These are phyloP conservation scores for Picea abies DNA, from an alignment of 83 land plant genomes.

Conservation along the genomic window DNA sequence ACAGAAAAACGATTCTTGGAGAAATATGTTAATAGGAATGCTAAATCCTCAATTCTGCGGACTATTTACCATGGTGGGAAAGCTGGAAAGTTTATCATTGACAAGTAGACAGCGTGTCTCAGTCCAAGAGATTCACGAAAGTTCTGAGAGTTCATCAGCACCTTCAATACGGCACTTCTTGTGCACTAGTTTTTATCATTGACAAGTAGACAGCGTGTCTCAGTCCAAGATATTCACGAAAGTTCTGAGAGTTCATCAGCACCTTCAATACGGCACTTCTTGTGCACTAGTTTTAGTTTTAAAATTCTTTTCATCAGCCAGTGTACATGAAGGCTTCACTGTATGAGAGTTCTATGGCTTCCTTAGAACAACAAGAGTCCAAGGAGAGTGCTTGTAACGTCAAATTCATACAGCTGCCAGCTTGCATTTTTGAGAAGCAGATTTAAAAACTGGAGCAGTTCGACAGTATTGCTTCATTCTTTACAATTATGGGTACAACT, in stretches of 20 bases:
- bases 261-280: not conserved
- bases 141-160: not conserved
- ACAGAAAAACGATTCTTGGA: slow-evolving; percentile 20
- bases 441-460: no score
- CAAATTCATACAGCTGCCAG: no score
- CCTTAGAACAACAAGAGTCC: no score
- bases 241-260: not conserved
- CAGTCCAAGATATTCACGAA: not conserved
- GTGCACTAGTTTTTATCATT: no score
- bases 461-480: no score
- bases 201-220: not conserved
- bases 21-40: slow-evolving; percentile 19
- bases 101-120: not conserved
- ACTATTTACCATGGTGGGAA: slow-evolving; percentile 17
- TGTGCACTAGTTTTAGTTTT: not conserved
- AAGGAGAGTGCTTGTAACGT: no score
- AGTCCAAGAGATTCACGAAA: not conserved
- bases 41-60: slow-evolving; percentile 13
- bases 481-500: no score
- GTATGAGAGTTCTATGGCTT: no score
- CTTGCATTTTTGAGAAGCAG: no score
- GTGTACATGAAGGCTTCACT: no score
- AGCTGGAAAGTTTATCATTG: not conserved
- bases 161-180: not conserved
- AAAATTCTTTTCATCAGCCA: no score